Base-by-base conservation (phyloP, 768 basidiomycete species). In the Auricularia heimuer region DNA sequence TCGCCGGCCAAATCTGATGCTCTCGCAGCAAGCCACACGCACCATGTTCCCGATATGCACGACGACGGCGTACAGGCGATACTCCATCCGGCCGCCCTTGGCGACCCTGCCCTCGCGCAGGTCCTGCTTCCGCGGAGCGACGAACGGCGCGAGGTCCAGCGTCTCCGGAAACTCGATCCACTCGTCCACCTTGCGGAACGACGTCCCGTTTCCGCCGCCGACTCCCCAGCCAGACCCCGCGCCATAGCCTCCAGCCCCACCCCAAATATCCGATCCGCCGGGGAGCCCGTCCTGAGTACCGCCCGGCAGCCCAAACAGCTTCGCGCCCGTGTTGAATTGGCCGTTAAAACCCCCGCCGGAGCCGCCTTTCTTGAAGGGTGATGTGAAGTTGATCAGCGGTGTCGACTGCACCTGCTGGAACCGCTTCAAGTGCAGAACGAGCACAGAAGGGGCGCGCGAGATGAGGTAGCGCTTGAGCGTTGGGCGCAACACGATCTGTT, bases 391-490 rank as follows among this genome's bases (percentile, higher is more conserved):
- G 39, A 42, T 42, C 64, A 84, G 75, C 4, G 83, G 80, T 62
- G 81, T 80, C 76, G 87, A 88, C 42, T 80, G 78, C 7, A 87
- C 81, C 71, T 96, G 94, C 75, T 96, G 92, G 77, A 98, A 98
- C 58, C 95, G 84, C 77, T 98, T 98, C 62, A 97, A 82, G 70
- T 98, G 95, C 66, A 98, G 83, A 62, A 95, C 90, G 65, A 98
- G 84, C 37, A 97, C 82, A 0, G 94, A 92, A 0, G 95, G 95
- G 1, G 90, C 87, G 0, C 80, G 81, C 16, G 87, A 84, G 73
- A 98, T 90, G 66, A 98, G 86, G 75, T 97, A 98, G 12, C 95
- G 90, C 75, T 98, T 98, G 78, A 92, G 94, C 3, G 93, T 92
- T 1, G 90, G 82, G 1, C 92, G 85, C 76, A 90, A 81, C 60